Conservation (phyloP, 176 grass and related monocot genomes). For the Thinopyrum elongatum region DNA sequence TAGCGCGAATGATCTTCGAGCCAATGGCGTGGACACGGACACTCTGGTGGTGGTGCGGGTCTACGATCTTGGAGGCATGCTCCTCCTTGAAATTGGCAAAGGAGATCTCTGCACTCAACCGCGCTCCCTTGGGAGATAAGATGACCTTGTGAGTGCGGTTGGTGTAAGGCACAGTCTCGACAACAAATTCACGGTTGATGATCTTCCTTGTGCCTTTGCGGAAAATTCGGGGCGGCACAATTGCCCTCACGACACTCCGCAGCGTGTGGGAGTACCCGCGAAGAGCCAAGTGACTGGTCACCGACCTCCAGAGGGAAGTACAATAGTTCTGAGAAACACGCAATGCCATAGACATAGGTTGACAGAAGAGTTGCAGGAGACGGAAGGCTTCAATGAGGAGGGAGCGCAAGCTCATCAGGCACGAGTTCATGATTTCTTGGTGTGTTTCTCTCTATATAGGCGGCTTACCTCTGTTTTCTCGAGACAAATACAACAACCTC, state of each 20-base stretch:
- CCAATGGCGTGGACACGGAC: background rate
- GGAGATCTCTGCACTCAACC: accelerated
- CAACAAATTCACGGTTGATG: background rate
- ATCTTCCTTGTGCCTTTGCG: background rate
- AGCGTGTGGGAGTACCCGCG: background rate
- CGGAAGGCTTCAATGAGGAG: background rate
- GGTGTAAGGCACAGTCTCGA: background rate
- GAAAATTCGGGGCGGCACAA: background rate
- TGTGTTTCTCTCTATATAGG: background rate
- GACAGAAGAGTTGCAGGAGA: background rate
- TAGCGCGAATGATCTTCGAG: background rate
- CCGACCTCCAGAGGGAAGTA: background rate
- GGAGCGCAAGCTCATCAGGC: background rate
- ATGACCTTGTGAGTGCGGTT: background rate
- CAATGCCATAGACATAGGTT: background rate
- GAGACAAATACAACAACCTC: too few relatives aligned
- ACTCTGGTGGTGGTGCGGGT: background rate
- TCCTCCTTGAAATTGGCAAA: background rate
- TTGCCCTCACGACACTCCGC: background rate
- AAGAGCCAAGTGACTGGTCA: background rate
- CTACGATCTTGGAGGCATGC: background rate
- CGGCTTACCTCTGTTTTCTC: too few relatives aligned
- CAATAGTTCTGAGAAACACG: background rate
- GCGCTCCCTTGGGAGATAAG: background rate
- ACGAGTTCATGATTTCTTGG: background rate